Base-by-base conservation (phyloP, 1,284 basidiomycete genomes). In the Cryptococcus jaspeensis region DNA sequence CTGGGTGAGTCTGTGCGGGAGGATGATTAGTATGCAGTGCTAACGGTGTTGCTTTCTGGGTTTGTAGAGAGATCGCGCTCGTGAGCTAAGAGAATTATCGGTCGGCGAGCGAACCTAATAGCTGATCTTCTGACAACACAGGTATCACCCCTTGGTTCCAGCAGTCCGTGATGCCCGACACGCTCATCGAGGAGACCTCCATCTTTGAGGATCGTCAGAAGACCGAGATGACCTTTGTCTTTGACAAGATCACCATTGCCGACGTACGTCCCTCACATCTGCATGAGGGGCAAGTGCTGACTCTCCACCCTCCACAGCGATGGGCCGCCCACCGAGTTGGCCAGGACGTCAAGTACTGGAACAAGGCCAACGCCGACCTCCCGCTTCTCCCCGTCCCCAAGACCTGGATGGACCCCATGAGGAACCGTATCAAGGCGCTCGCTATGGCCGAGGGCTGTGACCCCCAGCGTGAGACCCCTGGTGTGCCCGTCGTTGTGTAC, bases 61-160 rank as follows among this genome's bases (percentile, higher is more conserved):
- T 47, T 23, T 39, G 32, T 39, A 62, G 54, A 47, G 61, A 55
- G 65, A 66, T 53, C 55, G 37, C 18, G 65, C 63, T 41, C 60
- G 65, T 53, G 40, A 41, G 60, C 28, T n/a, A n/a, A n/a, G n/a
- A n/a, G n/a, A n/a, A n/a, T 22, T 38, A 28, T 40, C 46, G 15
- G 32, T 40, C 38, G 9, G 39, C 32, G 20, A 23, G 43, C 45
- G 37, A 22, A 13, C 23, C 13, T 52, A 7, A 32, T 18, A 22
- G 20, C 48, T 20, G 38, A 18, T 9, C 8, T 20, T 9, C 11
- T 9, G 7, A 22, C 3, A 1, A 25, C 32, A 38, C 41, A 65
- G 63, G 56, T 15, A 55, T 72, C 25, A 67, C 61, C 13, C 45
- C 66, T 13, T 72, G 70, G 70, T 65, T 72, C 50, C 63, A 64